Evolutionary conservation across 2,329 filamentous ascomycete species (phyloP).

Genomic region (Dothistroma septosporum): DNA sequence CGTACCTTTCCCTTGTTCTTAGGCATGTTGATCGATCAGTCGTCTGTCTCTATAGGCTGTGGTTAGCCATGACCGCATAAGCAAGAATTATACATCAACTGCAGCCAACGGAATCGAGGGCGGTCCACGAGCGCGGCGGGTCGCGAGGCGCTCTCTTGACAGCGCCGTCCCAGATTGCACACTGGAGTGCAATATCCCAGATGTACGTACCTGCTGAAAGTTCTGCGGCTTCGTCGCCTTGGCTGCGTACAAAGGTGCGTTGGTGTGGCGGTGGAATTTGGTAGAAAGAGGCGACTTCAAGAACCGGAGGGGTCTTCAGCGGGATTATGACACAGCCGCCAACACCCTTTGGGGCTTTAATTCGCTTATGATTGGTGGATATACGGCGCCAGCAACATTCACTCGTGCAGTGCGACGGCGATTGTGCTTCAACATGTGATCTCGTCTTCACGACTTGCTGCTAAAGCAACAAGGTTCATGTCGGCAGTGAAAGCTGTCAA

Average conservation of each 20-base stretch:
- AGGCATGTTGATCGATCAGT: slow-evolving; percentile 64
- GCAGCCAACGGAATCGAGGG: too few species aligned
- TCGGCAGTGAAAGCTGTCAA: background rate
- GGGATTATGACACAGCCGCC: slow-evolving; percentile 2
- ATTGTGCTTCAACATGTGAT: slow-evolving; percentile 4
- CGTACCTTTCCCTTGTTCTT: slow-evolving; percentile 99
- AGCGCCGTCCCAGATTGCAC: slow-evolving; percentile 4
- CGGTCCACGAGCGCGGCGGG: slow-evolving; percentile 4
- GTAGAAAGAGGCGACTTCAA: slow-evolving; percentile 6
- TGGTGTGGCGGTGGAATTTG: slow-evolving; percentile 8
- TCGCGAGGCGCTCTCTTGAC: slow-evolving; percentile 2
- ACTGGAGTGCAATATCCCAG: slow-evolving; percentile 14
- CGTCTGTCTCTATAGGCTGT: background rate
- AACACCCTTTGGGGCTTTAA: background rate
- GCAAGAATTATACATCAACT: too few species aligned
- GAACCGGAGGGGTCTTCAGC: background rate
- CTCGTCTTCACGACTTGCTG: background rate
- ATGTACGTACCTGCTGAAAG: slow-evolving; percentile 7
- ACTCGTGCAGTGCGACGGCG: background rate
- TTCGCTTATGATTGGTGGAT: background rate
- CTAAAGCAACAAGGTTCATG: background rate
- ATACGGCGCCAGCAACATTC: background rate
- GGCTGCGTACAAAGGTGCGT: background rate
- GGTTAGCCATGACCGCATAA: background rate
- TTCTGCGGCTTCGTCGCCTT: slow-evolving; percentile 29